Base-by-base conservation (phyloP, 2,329 filamentous ascomycete genomes). In the Triangularia setosa region DNA sequence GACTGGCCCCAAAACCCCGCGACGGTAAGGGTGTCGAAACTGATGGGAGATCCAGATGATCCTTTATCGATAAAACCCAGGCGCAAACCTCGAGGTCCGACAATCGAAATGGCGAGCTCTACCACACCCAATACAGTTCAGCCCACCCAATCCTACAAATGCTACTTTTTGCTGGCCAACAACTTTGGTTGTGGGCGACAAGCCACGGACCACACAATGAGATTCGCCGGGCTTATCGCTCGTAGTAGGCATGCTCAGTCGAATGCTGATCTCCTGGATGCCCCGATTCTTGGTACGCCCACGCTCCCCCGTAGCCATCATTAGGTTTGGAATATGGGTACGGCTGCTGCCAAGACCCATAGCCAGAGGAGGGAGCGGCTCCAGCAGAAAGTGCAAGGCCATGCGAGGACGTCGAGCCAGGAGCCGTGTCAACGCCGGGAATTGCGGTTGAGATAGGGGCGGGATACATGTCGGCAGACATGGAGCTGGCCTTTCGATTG, bases 331-430 rank as follows among this genome's bases (percentile, higher is more conserved):
- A 61, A 67, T 80, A 81, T n/a, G 77, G 70, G 59, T 80, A 81
- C 27, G 77, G 73, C 55, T 80, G 79, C 33, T 79, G 78, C 82
- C 82, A 84, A 18, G 75, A 65, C 11, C 76, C 73, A 65, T 81
- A 82, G 35, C 70, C 73, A 6, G 77, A 65, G 14, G 78, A 68
- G 3, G 78, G 75, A 4, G 75, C 73, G 12, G 76, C 73, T 1
- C 75, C 79, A 1, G 79, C 73, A 0, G 80, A 77, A 8, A 81
- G 70, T 4, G 79, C 75, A 9, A 73, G 73, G 40, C 69, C 71
- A 25, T 75, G 73, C 18, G 75, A 75, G 60, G 79, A 63, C 0
- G 73, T 72, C 6, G 76, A 73, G 3, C 76, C 74, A 1, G 76
- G 65, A 4, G 75, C 71, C 9, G 74, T 72, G 33, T 79, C 76